phyloP scores from a whole-genome alignment of 1,284 basidiomycete species.

The Pterula multifida region DNA sequence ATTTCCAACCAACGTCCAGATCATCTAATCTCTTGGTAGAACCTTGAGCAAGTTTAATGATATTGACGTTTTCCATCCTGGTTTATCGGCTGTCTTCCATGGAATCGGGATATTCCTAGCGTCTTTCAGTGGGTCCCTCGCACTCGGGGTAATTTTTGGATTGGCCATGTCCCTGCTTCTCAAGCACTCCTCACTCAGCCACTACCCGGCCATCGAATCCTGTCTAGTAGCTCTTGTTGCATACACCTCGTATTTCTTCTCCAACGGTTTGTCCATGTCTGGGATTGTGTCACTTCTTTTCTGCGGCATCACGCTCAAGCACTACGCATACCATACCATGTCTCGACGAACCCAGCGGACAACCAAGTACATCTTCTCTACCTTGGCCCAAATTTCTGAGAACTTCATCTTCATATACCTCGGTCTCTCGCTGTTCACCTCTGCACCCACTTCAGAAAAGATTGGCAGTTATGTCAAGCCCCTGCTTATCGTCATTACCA shows the following conservation, averaged over 20 bases:
- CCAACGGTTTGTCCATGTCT: constrained; percentile 88
- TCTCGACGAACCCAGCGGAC: constrained; percentile 88
- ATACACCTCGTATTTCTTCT: constrained; percentile 98
- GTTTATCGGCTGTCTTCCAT: constrained; percentile 79
- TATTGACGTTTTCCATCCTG: constrained; percentile 57
- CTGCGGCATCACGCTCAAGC: constrained; percentile 98
- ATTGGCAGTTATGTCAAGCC: constrained; percentile 88
- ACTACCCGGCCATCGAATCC: constrained; percentile 87
- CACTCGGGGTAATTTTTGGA: constrained; percentile 85
- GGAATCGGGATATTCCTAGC: constrained; percentile 94
- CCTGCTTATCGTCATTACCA: constrained; percentile 85
- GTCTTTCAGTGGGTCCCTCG: constrained; percentile 91
- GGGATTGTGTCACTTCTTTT: constrained; percentile 97
- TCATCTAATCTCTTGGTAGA: constrained; percentile 25
- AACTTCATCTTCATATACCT: constrained; percentile 99
- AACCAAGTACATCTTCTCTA: constrained; percentile 92
- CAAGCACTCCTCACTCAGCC: constrained; percentile 85
- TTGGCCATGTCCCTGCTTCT: constrained; percentile 85
- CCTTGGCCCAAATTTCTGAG: constrained; percentile 88
- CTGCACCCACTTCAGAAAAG: constrained; percentile 55
- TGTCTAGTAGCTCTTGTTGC: constrained; percentile 91
- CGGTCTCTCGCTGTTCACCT: constrained; percentile 91
- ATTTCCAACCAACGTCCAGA: constrained; percentile 4
- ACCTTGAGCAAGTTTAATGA: constrained; percentile 90
- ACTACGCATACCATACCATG: constrained; percentile 99